These are phyloP conservation scores for Fusarium sp. DNA, from an alignment of 2,329 filamentous ascomycete species.

Conservation along the genomic window DNA sequence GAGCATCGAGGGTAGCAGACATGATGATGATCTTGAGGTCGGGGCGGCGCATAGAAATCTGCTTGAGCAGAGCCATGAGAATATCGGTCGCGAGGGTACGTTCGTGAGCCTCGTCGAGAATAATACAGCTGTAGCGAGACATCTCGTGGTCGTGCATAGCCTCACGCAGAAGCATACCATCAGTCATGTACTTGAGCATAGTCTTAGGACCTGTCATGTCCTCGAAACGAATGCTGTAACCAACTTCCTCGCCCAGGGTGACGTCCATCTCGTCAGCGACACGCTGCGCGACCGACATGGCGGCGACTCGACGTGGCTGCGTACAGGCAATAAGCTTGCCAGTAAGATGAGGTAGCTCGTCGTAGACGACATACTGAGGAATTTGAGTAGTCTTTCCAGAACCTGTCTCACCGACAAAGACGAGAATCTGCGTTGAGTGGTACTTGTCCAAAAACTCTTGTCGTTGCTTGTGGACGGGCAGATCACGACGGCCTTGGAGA, in stretches of 20 bases:
- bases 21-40: conserved; percentile 99
- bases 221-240: conserved; percentile 99
- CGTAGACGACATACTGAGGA: conserved; percentile 96
- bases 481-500: conserved; percentile 80
- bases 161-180: conserved; percentile 96
- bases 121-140: conserved; percentile 94
- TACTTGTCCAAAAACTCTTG: conserved; percentile 94
- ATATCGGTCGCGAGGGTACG: conserved; percentile 97
- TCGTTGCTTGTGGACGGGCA: conserved; percentile 92
- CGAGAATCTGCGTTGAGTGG: conserved; percentile 93
- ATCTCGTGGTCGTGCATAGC: conserved; percentile 96
- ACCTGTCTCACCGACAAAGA: conserved; percentile 98
- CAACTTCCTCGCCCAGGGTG: conserved; percentile 89
- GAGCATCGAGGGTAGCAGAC: conserved; percentile 95
- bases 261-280: conserved; percentile 98
- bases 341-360: conserved; percentile 88
- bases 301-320: conserved; percentile 95
- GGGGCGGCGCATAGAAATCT: conserved; percentile 80
- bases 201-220: conserved; percentile 90
- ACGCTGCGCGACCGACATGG: conserved; percentile 98
- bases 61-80: conserved; percentile 94
- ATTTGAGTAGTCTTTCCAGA: conserved; percentile 99
- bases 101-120: conserved; percentile 98
- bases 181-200: conserved; percentile 99
- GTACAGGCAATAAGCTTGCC: conserved; percentile 96